Evolutionary conservation across 495 filamentous ascomycete species (phyloP).

Genomic region (Podospora pseudopauciseta): DNA sequence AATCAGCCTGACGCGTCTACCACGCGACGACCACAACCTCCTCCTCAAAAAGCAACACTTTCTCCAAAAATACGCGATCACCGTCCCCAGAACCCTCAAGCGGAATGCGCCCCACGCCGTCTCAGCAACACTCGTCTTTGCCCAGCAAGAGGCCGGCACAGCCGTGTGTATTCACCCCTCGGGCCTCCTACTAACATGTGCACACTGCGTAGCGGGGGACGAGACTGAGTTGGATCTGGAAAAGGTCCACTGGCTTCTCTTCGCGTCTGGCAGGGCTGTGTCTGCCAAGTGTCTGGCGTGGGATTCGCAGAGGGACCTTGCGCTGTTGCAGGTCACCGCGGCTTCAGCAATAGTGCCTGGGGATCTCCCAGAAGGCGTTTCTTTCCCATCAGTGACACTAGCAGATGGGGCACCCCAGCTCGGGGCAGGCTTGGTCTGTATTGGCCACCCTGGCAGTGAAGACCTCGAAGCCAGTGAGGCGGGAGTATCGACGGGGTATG

Average conservation of each 20-base stretch:
- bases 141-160: slow-evolving; percentile 46
- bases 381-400: slow-evolving; percentile 7
- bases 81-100: not conserved
- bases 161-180: slow-evolving; percentile 43
- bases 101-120: not conserved
- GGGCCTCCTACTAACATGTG: slow-evolving; percentile 45
- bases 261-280: slow-evolving; percentile 36
- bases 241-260: slow-evolving; percentile 37
- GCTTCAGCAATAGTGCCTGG: slow-evolving; percentile 13
- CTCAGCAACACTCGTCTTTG: slow-evolving; percentile 46
- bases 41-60: not conserved
- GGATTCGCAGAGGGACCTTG: slow-evolving; percentile 41
- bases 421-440: slow-evolving; percentile 26
- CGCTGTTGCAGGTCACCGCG: slow-evolving; percentile 35
- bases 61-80: not conserved
- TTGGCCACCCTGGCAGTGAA: slow-evolving; percentile 46
- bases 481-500: slow-evolving; percentile 39
- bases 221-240: slow-evolving; percentile 23
- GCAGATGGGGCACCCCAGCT: slow-evolving; percentile 13
- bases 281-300: slow-evolving; percentile 36
- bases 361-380: not conserved
- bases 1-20: not conserved
- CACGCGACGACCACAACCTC: not conserved
- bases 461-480: slow-evolving; percentile 38
- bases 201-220: slow-evolving; percentile 45